Percentiles rank a stretch among this genome's conserved stretches.
These are phyloP conservation scores for Yamadazyma laniorum DNA, from an alignment of 805 yeast species.

Conservation along the genomic window DNA sequence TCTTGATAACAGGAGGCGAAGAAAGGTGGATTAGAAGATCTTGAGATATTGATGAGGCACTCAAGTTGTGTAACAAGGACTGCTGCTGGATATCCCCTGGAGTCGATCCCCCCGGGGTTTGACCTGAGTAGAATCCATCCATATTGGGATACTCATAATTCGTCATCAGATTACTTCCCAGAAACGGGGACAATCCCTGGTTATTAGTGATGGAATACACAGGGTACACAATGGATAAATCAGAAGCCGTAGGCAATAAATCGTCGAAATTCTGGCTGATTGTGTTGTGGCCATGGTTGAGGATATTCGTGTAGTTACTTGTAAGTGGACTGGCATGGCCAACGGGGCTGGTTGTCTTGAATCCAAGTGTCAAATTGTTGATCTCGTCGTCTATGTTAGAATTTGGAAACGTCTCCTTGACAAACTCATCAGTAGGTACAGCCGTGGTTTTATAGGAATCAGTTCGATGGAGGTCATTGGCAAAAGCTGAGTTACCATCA, in stretches of 20 bases:
- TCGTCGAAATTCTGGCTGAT: slow-evolving; percentile 33
- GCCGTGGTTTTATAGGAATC: background rate
- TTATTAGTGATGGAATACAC: slow-evolving; percentile 27
- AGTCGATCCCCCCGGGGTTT: background rate
- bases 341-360: slow-evolving; percentile 6
- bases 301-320: slow-evolving; percentile 11
- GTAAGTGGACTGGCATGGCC: background rate
- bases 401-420: background rate
- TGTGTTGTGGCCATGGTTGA: slow-evolving; percentile 14
- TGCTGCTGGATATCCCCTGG: slow-evolving; percentile 9
- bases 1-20: slow-evolving; percentile 9
- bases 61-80: slow-evolving; percentile 12
- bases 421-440: background rate
- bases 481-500: background rate
- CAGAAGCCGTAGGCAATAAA: slow-evolving; percentile 22
- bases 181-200: slow-evolving; percentile 14
- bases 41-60: slow-evolving; percentile 9
- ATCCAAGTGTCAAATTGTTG: slow-evolving; percentile 16
- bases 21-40: slow-evolving; percentile 12
- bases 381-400: slow-evolving; percentile 13
- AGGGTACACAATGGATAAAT: slow-evolving; percentile 37
- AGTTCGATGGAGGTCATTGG: too few species aligned
- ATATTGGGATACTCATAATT: slow-evolving; percentile 4
- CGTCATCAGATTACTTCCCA: background rate
- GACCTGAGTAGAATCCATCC: background rate